Percentiles rank a stretch among this genome's conserved stretches.
Evolutionary conservation across 768 basidiomycete species (phyloP).

Genomic region (Erythrobasidium yunnanense): DNA sequence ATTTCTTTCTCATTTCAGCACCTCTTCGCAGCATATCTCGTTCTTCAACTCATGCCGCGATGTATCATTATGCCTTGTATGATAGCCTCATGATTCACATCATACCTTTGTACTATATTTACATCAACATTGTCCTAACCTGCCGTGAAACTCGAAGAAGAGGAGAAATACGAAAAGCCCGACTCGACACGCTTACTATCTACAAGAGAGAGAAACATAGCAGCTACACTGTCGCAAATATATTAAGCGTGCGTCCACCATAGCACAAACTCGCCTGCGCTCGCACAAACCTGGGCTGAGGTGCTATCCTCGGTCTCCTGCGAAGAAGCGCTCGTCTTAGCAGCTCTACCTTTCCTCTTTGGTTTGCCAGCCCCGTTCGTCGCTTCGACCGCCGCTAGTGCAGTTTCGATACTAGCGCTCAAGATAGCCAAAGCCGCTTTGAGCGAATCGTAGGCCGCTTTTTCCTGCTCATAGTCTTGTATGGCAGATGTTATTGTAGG

Average conservation of each 20-base stretch:
- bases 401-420: neutral
- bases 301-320: too few relatives aligned
- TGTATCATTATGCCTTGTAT: too few relatives aligned
- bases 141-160: too few relatives aligned
- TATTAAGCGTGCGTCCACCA: too few relatives aligned
- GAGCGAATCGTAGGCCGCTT: slow-evolving; percentile 2
- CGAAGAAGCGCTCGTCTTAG: neutral
- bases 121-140: too few relatives aligned
- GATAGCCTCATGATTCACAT: too few relatives aligned
- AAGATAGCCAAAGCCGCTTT: slow-evolving; percentile 8
- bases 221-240: too few relatives aligned
- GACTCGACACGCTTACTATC: too few relatives aligned
- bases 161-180: too few relatives aligned
- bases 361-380: neutral
- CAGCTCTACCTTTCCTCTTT: neutral
- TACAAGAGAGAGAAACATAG: too few relatives aligned
- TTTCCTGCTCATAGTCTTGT: neutral
- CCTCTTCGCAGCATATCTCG: neutral
- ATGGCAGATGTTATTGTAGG: neutral
- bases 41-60: neutral
- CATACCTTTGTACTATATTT: too few relatives aligned
- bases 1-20: neutral
- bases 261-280: neutral
- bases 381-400: neutral
- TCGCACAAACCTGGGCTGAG: too few relatives aligned